phyloP scores from a whole-genome alignment of 1,284 basidiomycete genomes.

The Cryptococcus sp. region DNA sequence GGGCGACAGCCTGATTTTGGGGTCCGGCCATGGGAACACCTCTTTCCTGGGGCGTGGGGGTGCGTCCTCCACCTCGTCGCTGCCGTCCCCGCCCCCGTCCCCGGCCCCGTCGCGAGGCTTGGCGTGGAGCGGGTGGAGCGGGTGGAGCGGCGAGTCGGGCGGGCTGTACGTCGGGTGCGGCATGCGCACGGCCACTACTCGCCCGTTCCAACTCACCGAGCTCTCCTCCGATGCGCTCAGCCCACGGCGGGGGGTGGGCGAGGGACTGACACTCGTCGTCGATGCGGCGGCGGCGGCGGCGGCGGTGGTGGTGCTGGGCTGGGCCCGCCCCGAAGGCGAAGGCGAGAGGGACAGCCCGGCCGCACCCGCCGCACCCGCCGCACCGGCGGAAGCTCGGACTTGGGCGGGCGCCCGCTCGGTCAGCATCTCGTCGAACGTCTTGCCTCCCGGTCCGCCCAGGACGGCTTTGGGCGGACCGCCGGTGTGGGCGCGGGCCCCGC shows the following conservation, averaged over 20 bases:
- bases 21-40: conserved; percentile 19
- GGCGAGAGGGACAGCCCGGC: neutral
- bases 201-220: conserved; percentile 16
- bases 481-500: conserved; percentile 10
- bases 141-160: conserved; percentile 20
- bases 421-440: conserved; percentile 38
- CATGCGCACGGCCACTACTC: conserved; percentile 20
- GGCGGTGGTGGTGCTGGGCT: conserved; percentile 5
- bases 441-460: conserved; percentile 40
- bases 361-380: too few species aligned
- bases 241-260: neutral
- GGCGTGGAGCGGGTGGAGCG: neutral
- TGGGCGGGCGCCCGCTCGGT: conserved; percentile 4
- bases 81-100: neutral
- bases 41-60: conserved; percentile 12
- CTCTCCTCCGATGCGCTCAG: neutral
- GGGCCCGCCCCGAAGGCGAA: neutral
- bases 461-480: conserved; percentile 41
- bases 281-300: too few species aligned
- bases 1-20: conserved; percentile 8
- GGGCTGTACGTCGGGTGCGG: conserved; percentile 24
- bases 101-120: neutral
- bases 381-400: neutral
- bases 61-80: neutral
- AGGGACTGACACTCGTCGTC: neutral